Evolutionary conservation across 2,329 filamentous ascomycete species (phyloP).

Genomic region (Aspergillus sp.): DNA sequence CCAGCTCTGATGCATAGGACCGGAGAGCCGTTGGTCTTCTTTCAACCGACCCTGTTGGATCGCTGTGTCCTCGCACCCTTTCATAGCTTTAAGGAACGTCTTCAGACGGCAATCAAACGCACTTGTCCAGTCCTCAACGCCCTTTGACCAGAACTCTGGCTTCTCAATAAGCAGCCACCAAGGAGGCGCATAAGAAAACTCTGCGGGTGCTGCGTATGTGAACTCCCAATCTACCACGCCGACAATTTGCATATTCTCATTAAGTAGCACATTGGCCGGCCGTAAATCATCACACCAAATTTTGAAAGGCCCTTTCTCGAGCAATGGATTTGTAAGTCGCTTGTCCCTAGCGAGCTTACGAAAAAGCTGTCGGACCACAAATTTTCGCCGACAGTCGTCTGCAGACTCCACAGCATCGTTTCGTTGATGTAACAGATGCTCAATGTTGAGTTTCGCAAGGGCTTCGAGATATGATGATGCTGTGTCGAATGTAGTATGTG

Average conservation of each 20-base stretch:
- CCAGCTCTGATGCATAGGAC: conserved; percentile 8
- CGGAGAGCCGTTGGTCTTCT: conserved; percentile 8
- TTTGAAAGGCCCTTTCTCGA: conserved; percentile 16
- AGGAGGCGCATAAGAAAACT: conserved; percentile 13
- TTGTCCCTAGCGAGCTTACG: conserved; percentile 11
- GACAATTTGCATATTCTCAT: conserved; percentile 6
- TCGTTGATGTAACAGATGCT: conserved; percentile 29
- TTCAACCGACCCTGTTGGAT: conserved; percentile 4
- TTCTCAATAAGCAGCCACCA: conserved; percentile 16
- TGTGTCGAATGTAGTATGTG: conserved; percentile 14
- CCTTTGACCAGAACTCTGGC: conserved; percentile 14
- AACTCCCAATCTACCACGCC: conserved; percentile 17
- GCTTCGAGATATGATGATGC: conserved; percentile 30
- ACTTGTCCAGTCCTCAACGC: conserved; percentile 11
- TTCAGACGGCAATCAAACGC: conserved; percentile 7
- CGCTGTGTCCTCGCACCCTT: conserved; percentile 4
- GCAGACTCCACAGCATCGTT: conserved; percentile 29
- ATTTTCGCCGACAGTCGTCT: conserved; percentile 14
- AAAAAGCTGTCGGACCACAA: conserved; percentile 12
- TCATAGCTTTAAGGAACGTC: conserved; percentile 11
- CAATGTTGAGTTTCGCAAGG: conserved; percentile 36
- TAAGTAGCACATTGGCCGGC: conserved; percentile 10
- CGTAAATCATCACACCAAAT: conserved; percentile 16
- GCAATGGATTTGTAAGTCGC: conserved; percentile 7
- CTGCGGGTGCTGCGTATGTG: conserved; percentile 12